Conservation (phyloP, 2,329 filamentous ascomycete species). For the Aureobasidium uvarum region DNA sequence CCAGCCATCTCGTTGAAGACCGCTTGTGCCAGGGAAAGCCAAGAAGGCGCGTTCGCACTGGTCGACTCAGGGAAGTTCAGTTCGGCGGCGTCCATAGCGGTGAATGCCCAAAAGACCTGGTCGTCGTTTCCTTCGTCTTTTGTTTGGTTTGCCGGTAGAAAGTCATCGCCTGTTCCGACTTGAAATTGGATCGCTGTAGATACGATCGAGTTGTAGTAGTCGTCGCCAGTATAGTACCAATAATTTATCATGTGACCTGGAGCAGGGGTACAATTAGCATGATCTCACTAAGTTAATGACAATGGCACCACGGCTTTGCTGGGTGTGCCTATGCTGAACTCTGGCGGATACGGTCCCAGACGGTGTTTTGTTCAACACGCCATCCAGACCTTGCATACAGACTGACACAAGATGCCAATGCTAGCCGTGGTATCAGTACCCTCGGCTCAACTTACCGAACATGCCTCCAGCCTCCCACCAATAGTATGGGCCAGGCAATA, state of each 20-base stretch:
- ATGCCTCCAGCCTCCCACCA: slow-evolving; percentile 50
- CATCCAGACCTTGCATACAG: too few species aligned
- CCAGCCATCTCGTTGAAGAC: slow-evolving; percentile 75
- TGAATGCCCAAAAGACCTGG: slow-evolving; percentile 80
- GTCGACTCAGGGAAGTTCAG: slow-evolving; percentile 60
- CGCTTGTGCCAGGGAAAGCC: slow-evolving; percentile 74
- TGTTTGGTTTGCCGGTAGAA: slow-evolving; percentile 42
- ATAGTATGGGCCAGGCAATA: slow-evolving; percentile 44
- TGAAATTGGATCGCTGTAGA: slow-evolving; percentile 46
- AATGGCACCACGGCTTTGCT: too few species aligned
- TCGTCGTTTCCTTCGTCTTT: slow-evolving; percentile 52
- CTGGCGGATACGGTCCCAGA: too few species aligned
- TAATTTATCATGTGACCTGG: slow-evolving; percentile 41
- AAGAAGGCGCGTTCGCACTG: slow-evolving; percentile 64
- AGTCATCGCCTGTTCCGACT: slow-evolving; percentile 44
- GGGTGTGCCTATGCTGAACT: too few species aligned
- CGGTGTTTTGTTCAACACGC: too few species aligned
- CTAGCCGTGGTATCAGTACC: too few species aligned
- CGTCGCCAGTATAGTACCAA: slow-evolving; percentile 48
- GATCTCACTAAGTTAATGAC: too few species aligned
- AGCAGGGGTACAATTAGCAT: too few species aligned
- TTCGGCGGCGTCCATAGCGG: slow-evolving; percentile 75
- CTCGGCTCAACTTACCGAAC: slow-evolving; percentile 13
- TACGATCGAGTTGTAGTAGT: slow-evolving; percentile 44
- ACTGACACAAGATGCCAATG: too few species aligned